Conservation (phyloP, 768 basidiomycete species). For the Candolleomyces efflorescens region DNA sequence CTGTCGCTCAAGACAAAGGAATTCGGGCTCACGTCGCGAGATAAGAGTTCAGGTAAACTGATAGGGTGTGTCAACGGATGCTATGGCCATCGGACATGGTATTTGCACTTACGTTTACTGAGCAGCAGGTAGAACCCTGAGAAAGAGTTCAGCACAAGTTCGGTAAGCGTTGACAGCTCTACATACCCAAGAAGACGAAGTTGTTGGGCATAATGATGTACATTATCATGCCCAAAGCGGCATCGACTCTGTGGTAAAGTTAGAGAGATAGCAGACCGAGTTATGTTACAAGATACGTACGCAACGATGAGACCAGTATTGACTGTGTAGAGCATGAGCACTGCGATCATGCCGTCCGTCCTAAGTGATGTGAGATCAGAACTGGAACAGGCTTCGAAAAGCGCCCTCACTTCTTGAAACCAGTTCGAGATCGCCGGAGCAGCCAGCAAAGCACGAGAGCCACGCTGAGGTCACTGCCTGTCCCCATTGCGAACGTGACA, state of each 20-base stretch:
- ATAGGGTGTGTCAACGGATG: background rate
- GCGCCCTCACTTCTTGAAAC: slow-evolving; percentile 38
- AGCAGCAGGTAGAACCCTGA: slow-evolving; percentile 46
- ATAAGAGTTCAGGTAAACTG: slow-evolving; percentile 57
- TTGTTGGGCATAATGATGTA: slow-evolving; percentile 52
- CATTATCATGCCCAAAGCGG: slow-evolving; percentile 39
- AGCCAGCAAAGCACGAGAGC: slow-evolving; percentile 46
- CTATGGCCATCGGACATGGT: background rate
- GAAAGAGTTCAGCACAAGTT: background rate
- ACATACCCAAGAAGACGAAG: slow-evolving; percentile 46
- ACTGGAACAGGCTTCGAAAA: background rate
- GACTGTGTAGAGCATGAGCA: slow-evolving; percentile 47
- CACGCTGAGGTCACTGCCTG: slow-evolving; percentile 49
- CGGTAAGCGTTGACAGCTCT: background rate
- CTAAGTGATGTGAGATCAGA: slow-evolving; percentile 20
- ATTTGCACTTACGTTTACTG: slow-evolving; percentile 42
- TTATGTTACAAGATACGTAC: slow-evolving; percentile 23
- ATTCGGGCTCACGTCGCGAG: slow-evolving; percentile 36
- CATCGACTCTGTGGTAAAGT: slow-evolving; percentile 37
- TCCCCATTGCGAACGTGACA: slow-evolving; percentile 44
- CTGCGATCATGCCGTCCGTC: slow-evolving; percentile 45
- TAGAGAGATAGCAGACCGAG: background rate
- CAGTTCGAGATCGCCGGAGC: slow-evolving; percentile 46
- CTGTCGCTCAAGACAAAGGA: background rate
- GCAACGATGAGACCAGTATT: slow-evolving; percentile 48